Percentiles rank a stretch among this genome's conserved stretches.
Evolutionary conservation across 768 basidiomycete species (phyloP).

Genomic region (Nidularia sp.): DNA sequence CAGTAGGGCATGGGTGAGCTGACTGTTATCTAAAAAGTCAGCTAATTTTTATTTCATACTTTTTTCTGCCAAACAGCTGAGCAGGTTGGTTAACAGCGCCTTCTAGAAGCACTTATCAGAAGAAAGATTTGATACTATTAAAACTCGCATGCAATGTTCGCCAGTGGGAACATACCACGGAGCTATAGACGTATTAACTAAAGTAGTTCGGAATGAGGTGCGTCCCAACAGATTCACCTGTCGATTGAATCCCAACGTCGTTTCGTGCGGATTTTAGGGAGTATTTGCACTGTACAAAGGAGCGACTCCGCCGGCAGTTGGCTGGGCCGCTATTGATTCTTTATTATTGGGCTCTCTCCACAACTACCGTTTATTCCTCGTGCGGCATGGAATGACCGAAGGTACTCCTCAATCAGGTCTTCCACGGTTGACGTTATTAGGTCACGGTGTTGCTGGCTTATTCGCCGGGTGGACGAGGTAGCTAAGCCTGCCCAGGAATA

Average conservation of each 20-base stretch:
- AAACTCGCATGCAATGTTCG: slow-evolving; percentile 69
- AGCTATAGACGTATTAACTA: slow-evolving; percentile 54
- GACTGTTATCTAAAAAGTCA: not conserved
- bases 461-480: slow-evolving; percentile 72
- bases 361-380: slow-evolving; percentile 63
- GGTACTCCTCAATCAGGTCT: slow-evolving; percentile 33
- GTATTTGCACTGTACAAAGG: slow-evolving; percentile 70
- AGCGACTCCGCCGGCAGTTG: slow-evolving; percentile 66
- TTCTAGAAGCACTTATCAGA: slow-evolving; percentile 3
- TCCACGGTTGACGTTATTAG: slow-evolving; percentile 55
- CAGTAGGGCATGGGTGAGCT: slow-evolving; percentile 64
- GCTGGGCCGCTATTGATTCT: slow-evolving; percentile 73
- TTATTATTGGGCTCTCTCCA: slow-evolving; percentile 66
- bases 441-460: slow-evolving; percentile 64
- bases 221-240: too few relatives aligned
- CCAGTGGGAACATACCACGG: slow-evolving; percentile 60
- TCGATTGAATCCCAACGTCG: not conserved
- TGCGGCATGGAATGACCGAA: slow-evolving; percentile 52
- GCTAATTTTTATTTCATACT: too few relatives aligned
- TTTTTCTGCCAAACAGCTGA: too few relatives aligned
- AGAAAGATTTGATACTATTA: slow-evolving; percentile 66
- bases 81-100: not conserved
- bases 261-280: slow-evolving; percentile 34
- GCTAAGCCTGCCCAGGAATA: too few relatives aligned
- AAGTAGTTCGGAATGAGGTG: slow-evolving; percentile 61